Conservation (phyloP, 352 stramenopile species). For the Globisporangium rhizosaccharum region DNA sequence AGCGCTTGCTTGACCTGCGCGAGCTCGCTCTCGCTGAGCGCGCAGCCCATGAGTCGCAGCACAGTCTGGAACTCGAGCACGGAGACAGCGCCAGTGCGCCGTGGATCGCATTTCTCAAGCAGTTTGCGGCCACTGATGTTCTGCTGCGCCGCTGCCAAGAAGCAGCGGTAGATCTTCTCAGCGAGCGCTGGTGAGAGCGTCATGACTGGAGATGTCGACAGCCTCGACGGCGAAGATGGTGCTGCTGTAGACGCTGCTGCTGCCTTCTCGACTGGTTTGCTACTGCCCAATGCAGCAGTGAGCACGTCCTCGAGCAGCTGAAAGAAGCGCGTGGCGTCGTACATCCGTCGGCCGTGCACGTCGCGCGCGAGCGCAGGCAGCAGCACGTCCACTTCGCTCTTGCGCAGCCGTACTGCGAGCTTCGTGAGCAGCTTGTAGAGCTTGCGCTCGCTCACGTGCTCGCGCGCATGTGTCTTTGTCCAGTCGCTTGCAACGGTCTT, state of each 20-base stretch:
- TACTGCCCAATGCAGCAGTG: slow-evolving; percentile 11
- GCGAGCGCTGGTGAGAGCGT: slow-evolving; percentile 22
- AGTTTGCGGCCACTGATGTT: slow-evolving; percentile 73
- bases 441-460: slow-evolving; percentile 41
- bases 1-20: slow-evolving; percentile 45
- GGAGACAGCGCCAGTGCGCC: slow-evolving; percentile 45
- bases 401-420: slow-evolving; percentile 37
- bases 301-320: slow-evolving; percentile 29
- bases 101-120: slow-evolving; percentile 64
- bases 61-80: slow-evolving; percentile 72
- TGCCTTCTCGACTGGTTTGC: slow-evolving; percentile 16
- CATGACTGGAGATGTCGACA: not conserved
- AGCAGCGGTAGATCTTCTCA: slow-evolving; percentile 65
- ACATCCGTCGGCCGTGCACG: slow-evolving; percentile 22
- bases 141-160: slow-evolving; percentile 55
- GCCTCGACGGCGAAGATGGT: not conserved
- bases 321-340: slow-evolving; percentile 23
- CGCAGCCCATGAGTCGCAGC: slow-evolving; percentile 70
- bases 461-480: slow-evolving; percentile 19
- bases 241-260: not conserved
- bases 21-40: slow-evolving; percentile 40
- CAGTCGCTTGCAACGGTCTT: slow-evolving; percentile 13
- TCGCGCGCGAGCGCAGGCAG: slow-evolving; percentile 30
- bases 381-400: slow-evolving; percentile 43
- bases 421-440: slow-evolving; percentile 55